Evolutionary conservation across 164 flowering plant species (phyloP), one percentile per base, ranked within the genome.

Genomic region (Houttuynia cordata): DNA sequence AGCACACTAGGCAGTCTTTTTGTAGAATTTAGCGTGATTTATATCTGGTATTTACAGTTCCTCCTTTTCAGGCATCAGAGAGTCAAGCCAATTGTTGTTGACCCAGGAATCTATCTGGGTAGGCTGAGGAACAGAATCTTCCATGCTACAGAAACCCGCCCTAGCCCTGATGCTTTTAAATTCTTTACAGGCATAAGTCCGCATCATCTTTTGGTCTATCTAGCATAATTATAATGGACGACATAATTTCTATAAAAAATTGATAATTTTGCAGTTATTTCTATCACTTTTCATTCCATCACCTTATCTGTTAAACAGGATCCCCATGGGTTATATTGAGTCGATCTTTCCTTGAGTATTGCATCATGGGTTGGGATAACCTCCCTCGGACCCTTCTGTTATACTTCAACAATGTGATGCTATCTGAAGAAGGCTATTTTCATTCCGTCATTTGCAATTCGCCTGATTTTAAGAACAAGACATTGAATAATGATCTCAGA

Each of bases 321-420:
- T 91, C 99, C 18, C 93, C 88, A 23, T 93, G 99, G 99, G 75
- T 83, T 47, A 72, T 74, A 56, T 69, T 93, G 60, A 90, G 95
- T 69, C 69, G 91, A 57, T 64, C 90, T 22, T 93, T 91, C 65
- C 73, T 93, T 24, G 95, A 93, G 64, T 91, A 42, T 64, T 93
- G 97, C 62, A 57, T 85, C 47, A 74, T 86, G 53, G 99, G 97
- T 30, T 94, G 93, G 95, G 97, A 91, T 58, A 94, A 91, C 65
- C 85, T 94, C 39, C 99, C 99, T 0, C 78, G 99, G 8, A 87
- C 79, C 3, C 84, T 94, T 24, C 78, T 94, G 5, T 83, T 91
- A 97, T 94, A 91, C 70, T 80, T 83, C 56, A 84, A 78, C 63
- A 94, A 91, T 62, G 84, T 79, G 42, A 68, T 86, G 7, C 71